phyloP scores from a whole-genome alignment of 2,329 filamentous ascomycete species.

The Diaporthe nobilis region DNA sequence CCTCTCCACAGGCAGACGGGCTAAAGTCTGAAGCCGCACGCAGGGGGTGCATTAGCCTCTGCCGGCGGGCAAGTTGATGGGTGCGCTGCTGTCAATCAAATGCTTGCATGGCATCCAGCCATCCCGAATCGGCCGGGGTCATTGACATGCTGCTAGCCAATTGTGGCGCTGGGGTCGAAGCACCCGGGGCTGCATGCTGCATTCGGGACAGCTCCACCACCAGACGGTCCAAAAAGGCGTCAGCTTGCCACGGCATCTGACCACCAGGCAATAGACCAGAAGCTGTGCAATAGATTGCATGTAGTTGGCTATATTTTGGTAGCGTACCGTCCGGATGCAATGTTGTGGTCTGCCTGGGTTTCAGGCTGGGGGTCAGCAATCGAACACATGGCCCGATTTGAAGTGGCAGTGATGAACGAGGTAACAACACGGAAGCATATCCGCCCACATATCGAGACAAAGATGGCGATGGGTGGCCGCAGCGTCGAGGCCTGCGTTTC shows the following conservation, averaged over 20 bases:
- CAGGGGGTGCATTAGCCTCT: constrained; percentile 13
- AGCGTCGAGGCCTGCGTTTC: neutral
- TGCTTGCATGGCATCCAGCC: constrained; percentile 7
- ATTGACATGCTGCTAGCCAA: constrained; percentile 6
- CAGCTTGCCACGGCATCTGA: constrained; percentile 21
- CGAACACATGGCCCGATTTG: constrained; percentile 11
- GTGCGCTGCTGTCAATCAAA: constrained; percentile 7
- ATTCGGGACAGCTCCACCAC: constrained; percentile 1
- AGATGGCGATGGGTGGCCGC: constrained; percentile 13
- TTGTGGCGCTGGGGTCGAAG: neutral
- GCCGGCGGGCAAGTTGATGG: constrained; percentile 11
- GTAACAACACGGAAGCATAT: neutral
- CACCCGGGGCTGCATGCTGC: neutral
- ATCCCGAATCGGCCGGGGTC: constrained; percentile 8
- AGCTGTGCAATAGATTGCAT: neutral
- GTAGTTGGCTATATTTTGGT: neutral
- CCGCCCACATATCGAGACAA: neutral
- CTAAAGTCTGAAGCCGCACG: neutral
- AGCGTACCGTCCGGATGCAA: constrained; percentile 16
- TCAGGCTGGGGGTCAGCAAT: neutral
- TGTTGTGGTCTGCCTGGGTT: constrained; percentile 12
- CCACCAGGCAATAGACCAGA: constrained; percentile 2
- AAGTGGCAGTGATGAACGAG: constrained; percentile 13
- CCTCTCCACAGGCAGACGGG: neutral
- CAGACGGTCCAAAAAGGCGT: constrained; percentile 3